These are phyloP conservation scores for Lotmaria passim DNA, from an alignment of 208 protist genomes.

Conservation along the genomic window DNA sequence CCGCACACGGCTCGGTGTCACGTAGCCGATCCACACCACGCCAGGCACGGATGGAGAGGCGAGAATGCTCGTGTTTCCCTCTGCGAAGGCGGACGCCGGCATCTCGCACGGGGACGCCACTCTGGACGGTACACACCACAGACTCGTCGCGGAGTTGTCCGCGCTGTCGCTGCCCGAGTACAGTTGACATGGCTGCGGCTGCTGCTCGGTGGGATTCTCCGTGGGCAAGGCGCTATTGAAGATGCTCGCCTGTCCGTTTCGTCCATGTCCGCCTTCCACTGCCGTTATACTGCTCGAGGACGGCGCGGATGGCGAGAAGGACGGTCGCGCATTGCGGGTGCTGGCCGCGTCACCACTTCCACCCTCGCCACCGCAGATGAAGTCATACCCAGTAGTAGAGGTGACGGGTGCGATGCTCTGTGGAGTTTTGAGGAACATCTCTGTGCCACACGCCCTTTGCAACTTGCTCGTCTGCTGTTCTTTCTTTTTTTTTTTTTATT, in stretches of 20 bases:
- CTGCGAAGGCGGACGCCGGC: background rate
- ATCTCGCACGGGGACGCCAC: background rate
- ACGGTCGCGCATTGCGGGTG: background rate
- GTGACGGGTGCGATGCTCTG: background rate
- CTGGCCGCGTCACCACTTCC: background rate
- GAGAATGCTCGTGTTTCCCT: background rate
- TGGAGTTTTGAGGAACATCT: background rate
- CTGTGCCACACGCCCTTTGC: too few relatives aligned
- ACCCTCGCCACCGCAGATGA: constrained; percentile 2
- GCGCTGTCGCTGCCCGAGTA: background rate
- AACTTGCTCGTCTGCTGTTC: too few relatives aligned
- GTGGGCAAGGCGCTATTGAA: background rate
- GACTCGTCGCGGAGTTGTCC: background rate
- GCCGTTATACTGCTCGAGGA: background rate
- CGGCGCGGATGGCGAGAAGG: background rate
- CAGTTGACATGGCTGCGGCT: background rate
- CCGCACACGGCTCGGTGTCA: background rate
- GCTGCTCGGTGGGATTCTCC: background rate
- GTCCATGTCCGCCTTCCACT: background rate
- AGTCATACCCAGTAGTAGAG: background rate
- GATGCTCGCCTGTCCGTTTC: background rate
- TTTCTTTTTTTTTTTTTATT: too few relatives aligned
- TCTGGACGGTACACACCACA: constrained; percentile 7
- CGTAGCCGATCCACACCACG: constrained; percentile 4
- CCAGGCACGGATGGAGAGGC: background rate